Evolutionary conservation across 2,329 filamentous ascomycete species (phyloP), one percentile per base, ranked within the genome.

Genomic region (Penicillium sp.): DNA sequence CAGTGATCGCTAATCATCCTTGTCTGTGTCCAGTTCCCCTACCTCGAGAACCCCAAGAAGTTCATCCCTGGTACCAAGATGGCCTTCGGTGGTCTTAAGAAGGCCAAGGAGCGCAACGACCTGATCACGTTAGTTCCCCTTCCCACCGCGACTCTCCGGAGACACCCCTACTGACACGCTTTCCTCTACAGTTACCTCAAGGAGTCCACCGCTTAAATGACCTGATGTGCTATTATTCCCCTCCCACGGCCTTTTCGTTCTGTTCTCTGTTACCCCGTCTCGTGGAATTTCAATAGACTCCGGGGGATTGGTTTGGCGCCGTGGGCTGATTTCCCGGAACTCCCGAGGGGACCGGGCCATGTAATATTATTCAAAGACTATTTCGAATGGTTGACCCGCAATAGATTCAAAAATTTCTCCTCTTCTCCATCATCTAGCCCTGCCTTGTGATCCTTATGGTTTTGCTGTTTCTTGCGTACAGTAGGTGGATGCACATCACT

Each of bases 21-120:
- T 13, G 35, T 51, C 19, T 33, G 18, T 66, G 4, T 9, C 50
- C 72, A 93, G 91, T 98, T 96, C 83, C 86, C 89, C 70, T 99
- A 99, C 89, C 93, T 99, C 75, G 95, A 99, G 88, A 98, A 98
- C 90, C 95, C 95, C 83, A 99, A 99, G 90, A 98, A 98, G 87
- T 99, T 93, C 88, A 97, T 99, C 69, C 95, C 95, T 71, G 95
- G 95, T 72, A 99, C 95, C 84, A 99, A 98, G 92, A 99, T 99
- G 95, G 95, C 95, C 74, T 99, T 98, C 79, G 95, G 95, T 83
- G 95, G 95, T 81, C 87, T 99, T 77, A 99, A 99, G 93, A 99
- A 99, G 91, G 87, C 88, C 78, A 98, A 98, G 91, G 95, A 98
- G 85, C 88, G 95, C 80, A 96, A 98, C 81, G 94, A 99, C 82